phyloP scores from a whole-genome alignment of 148 eudicot genomes.

The Chenopodium berlandieri region DNA sequence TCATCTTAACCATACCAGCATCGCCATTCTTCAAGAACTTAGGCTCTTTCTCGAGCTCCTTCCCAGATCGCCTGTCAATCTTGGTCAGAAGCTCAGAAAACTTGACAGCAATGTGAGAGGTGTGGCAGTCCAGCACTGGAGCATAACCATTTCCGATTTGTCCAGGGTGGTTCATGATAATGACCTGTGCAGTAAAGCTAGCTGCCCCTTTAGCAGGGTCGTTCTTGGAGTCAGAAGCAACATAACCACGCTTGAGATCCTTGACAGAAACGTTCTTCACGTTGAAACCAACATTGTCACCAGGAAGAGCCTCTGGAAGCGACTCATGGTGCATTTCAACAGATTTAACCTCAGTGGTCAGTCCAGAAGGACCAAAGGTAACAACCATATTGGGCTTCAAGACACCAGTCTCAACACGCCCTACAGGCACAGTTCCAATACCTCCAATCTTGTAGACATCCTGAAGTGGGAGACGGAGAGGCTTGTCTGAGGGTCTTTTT shows the following conservation, averaged over 20 bases:
- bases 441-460: conserved; percentile 48
- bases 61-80: conserved; percentile 41
- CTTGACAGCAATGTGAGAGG: conserved; percentile 45
- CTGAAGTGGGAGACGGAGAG: conserved; percentile 45
- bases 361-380: conserved; percentile 41
- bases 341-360: conserved; percentile 45
- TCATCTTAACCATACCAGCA: conserved; percentile 45
- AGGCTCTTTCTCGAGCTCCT: conserved; percentile 44
- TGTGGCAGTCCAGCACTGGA: conserved; percentile 45
- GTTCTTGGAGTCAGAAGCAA: conserved; percentile 44
- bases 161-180: conserved; percentile 54
- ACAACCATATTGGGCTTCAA: conserved; percentile 40
- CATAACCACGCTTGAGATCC: conserved; percentile 45
- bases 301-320: conserved; percentile 35
- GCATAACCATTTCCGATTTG: conserved; percentile 47
- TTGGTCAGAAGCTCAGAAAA: conserved; percentile 40
- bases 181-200: conserved; percentile 42
- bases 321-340: conserved; percentile 51
- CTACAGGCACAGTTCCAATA: conserved; percentile 44
- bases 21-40: conserved; percentile 46
- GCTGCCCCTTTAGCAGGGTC: conserved; percentile 45
- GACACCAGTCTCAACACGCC: conserved; percentile 38
- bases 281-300: conserved; percentile 41
- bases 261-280: conserved; percentile 41
- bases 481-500: conserved; percentile 48